Evolutionary conservation across 768 basidiomycete species (phyloP).

Genomic region (Leccinum fibrillosum): DNA sequence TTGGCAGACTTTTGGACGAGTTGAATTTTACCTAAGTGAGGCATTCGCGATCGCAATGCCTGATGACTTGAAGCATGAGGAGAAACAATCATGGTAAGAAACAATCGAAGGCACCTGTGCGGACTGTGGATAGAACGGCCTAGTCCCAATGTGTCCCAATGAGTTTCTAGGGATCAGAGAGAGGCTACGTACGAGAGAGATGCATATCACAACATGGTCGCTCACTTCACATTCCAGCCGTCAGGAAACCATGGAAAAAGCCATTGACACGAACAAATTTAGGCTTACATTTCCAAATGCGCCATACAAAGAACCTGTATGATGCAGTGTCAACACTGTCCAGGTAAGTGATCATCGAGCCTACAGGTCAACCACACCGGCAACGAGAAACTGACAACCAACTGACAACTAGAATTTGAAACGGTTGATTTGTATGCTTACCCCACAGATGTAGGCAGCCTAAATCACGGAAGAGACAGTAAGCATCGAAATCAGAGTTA

Average conservation of each 20-base stretch:
- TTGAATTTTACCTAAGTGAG: background rate
- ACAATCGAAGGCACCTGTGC: constrained; percentile 3
- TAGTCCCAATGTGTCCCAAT: background rate
- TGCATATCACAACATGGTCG: constrained; percentile 5
- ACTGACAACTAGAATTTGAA: background rate
- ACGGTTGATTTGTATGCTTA: background rate
- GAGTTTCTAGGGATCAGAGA: background rate
- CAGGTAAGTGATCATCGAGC: background rate
- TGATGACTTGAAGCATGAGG: background rate
- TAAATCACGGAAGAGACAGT: background rate
- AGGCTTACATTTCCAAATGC: constrained; percentile 16
- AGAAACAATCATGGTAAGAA: background rate
- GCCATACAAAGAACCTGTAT: constrained; percentile 18
- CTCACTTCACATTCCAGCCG: constrained; percentile 4
- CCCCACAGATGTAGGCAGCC: constrained; percentile 8
- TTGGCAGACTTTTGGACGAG: background rate
- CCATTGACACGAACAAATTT: background rate
- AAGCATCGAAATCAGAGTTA: background rate
- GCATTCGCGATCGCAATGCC: background rate
- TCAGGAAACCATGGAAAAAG: background rate
- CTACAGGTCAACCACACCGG: constrained; percentile 3
- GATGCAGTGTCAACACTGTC: background rate
- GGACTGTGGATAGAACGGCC: constrained; percentile 6
- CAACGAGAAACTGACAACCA: background rate
- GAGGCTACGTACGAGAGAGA: constrained; percentile 11